Base-by-base conservation (phyloP, 192 early-diverging fungal species). In the Oehlia diaphana region DNA sequence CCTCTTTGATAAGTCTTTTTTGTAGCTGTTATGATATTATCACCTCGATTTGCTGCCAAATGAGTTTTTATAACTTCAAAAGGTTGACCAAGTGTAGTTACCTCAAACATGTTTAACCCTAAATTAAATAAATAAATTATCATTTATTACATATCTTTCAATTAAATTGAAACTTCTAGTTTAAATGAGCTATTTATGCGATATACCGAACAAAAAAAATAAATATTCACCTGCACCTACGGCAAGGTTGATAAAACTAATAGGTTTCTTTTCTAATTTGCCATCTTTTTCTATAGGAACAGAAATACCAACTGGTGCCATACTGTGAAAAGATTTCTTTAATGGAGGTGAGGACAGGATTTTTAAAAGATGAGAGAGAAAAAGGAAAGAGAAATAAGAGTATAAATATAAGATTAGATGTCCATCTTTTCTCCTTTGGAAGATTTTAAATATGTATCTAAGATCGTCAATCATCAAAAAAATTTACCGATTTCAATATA, bases 41-140 rank as follows among this genome's bases (percentile, higher is more conserved):
- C 94, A 62, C 91, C 94, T 31, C 96, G 93, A 89, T 97, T 96
- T 49, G 95, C 94, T 64, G 96, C 96, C 85, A 98, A 91, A 78
- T 96, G 95, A 12, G 96, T 98, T 87, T 98, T 98, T 81, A 96
- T 84, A 31, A 98, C 97, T 87, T 98, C 96, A 84, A 98, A 98
- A 47, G 96, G 96, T 84, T 97, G 96, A 31, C 96, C 95, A 35
- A 97, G 90, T 9, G 96, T 96, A 28, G 94, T 93, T 33, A 94
- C 93, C 83, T 97, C 96, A 83, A 98, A 97, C 80, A 92, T 89
- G 86, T 94, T 92, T 82, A 94, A 73, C 19, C 50, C 86, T 87
- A 33, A 69, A 53, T 31, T 26, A 62, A 19, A 50, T 9, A 33
- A 7, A 42, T 0, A 7, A 8, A 42, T 0, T 0, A 42, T 42